A percentile compares a stretch with the other conserved stretches of the same genome.
phyloP scores from a whole-genome alignment of 768 basidiomycete species.

The Hericium erinaceus region DNA sequence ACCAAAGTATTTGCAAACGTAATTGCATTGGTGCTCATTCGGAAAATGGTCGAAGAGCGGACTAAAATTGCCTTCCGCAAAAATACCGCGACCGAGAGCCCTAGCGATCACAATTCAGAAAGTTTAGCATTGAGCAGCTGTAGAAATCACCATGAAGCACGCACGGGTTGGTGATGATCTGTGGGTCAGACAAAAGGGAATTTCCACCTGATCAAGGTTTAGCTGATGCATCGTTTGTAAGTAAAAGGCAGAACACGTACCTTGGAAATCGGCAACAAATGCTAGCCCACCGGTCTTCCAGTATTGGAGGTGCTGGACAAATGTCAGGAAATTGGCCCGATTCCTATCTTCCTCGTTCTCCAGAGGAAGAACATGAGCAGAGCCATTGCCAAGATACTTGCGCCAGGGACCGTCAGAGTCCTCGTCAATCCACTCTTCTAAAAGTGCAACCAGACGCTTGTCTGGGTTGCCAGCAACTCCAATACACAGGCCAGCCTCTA shows the following conservation, averaged over 20 bases:
- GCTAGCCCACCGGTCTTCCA: slow-evolving; percentile 13
- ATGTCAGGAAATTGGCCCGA: slow-evolving; percentile 16
- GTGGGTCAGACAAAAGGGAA: slow-evolving; percentile 3
- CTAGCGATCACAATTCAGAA: too few relatives aligned
- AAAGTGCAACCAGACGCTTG: too few relatives aligned
- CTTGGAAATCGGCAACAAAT: slow-evolving; percentile 22
- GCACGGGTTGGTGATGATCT: background rate
- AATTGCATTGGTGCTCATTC: too few relatives aligned
- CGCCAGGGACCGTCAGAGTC: slow-evolving; percentile 10
- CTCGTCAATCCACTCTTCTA: background rate
- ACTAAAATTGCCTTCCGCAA: too few relatives aligned
- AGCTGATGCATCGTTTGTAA: background rate
- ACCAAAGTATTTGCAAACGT: too few relatives aligned
- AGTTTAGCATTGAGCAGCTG: too few relatives aligned
- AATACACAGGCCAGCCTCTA: too few relatives aligned
- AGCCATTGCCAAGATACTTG: slow-evolving; percentile 21
- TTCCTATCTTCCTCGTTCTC: background rate
- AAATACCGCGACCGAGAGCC: too few relatives aligned
- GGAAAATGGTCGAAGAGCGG: too few relatives aligned
- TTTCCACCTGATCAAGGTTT: slow-evolving; percentile 4
- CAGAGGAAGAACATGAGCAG: background rate
- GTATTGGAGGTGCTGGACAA: slow-evolving; percentile 20
- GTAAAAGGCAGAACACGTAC: slow-evolving; percentile 3
- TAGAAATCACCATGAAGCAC: too few relatives aligned
- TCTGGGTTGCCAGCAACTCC: too few relatives aligned